Percentiles rank a stretch among this genome's conserved stretches.
These are phyloP conservation scores for Fomes fomentarius DNA, from an alignment of 1,284 basidiomycete species.

Conservation along the genomic window DNA sequence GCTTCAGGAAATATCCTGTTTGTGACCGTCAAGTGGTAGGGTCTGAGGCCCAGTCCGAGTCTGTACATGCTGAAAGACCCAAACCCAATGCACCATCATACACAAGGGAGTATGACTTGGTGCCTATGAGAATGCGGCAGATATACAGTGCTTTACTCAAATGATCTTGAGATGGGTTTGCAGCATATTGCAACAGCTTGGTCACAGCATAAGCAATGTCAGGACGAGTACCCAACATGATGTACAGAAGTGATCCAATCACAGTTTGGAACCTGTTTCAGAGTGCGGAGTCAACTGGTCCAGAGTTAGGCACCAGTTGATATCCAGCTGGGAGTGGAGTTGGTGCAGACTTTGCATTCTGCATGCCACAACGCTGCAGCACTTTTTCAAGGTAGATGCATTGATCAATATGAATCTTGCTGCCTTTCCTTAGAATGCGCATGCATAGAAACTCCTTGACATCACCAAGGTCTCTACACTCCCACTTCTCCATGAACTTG, in stretches of 20 bases:
- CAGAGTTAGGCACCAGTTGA: conserved; percentile 1
- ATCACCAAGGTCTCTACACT: conserved; percentile 4
- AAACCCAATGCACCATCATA: not conserved
- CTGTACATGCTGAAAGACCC: conserved; percentile 6
- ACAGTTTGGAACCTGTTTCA: conserved; percentile 27
- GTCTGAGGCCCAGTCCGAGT: conserved; percentile 10
- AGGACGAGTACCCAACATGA: conserved; percentile 36
- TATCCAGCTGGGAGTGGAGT: conserved; percentile 15
- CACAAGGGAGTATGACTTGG: conserved; percentile 4
- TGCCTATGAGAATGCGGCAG: not conserved
- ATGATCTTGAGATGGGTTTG: conserved; percentile 4
- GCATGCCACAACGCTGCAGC: conserved; percentile 15
- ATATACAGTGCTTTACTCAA: not conserved
- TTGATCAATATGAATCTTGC: conserved; percentile 19
- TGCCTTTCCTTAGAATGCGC: not conserved
- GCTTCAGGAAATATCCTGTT: conserved; percentile 7
- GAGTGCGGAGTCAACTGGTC: conserved; percentile 11
- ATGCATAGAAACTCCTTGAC: conserved; percentile 3
- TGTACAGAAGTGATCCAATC: conserved; percentile 32
- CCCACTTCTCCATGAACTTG: conserved; percentile 8
- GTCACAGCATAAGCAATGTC: conserved; percentile 23
- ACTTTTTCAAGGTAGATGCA: conserved; percentile 23
- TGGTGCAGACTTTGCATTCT: conserved; percentile 16
- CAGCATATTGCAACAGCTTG: conserved; percentile 8
- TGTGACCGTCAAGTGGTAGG: not conserved